phyloP scores from a whole-genome alignment of 306 rosid genomes.

The Trichosanthes cucumerina region DNA sequence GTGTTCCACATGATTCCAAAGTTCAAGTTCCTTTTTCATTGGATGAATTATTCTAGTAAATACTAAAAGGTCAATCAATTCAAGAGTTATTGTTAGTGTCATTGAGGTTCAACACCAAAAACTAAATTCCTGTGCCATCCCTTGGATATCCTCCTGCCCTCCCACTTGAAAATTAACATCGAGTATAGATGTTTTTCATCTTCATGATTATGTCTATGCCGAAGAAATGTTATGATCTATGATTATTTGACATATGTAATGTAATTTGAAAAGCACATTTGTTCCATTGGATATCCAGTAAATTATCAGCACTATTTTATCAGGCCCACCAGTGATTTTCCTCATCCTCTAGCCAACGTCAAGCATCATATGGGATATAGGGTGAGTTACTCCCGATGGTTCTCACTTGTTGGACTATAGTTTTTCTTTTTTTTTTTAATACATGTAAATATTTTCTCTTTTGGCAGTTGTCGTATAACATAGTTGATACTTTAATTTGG shows the following conservation, averaged over 20 bases:
- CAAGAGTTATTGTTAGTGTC: not conserved
- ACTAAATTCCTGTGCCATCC: not conserved
- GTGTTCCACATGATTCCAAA: not conserved
- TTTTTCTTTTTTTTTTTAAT: slow-evolving; percentile 16
- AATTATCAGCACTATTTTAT: slow-evolving; percentile 8
- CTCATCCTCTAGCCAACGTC: slow-evolving; percentile 90
- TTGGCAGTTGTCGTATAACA: slow-evolving; percentile 87
- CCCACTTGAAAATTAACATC: not conserved
- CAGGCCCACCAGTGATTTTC: slow-evolving; percentile 90
- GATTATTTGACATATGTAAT: not conserved
- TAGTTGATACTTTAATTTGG: slow-evolving; percentile 84
- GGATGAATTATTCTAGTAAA: not conserved
- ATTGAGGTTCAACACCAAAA: not conserved
- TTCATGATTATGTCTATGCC: not conserved
- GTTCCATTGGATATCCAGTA: not conserved
- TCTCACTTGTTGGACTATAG: not conserved
- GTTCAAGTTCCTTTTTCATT: not conserved
- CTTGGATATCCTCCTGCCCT: not conserved
- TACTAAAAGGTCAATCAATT: not conserved
- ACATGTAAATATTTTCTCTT: not conserved
- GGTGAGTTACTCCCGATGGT: slow-evolving; percentile 34
- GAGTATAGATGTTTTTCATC: not conserved
- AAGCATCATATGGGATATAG: slow-evolving; percentile 56
- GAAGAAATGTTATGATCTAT: not conserved
- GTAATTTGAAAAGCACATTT: not conserved